Percentiles rank a stretch among this genome's conserved stretches.
phyloP scores from a whole-genome alignment of 192 early-diverging fungal genomes.

The Entomortierella lignicola region DNA sequence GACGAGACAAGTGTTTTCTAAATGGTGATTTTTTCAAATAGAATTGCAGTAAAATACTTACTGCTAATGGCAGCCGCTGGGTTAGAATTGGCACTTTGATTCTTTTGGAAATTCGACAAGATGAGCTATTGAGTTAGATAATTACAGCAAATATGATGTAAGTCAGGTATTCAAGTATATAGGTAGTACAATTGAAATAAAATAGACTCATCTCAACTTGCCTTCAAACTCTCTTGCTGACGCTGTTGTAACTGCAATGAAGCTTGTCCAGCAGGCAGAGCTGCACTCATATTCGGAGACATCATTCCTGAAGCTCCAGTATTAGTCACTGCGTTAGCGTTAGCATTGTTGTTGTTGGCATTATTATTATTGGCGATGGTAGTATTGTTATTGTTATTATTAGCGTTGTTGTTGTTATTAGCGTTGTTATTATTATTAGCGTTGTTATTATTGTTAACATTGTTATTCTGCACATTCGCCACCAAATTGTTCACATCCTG shows the following conservation, averaged over 20 bases:
- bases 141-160: too few relatives aligned
- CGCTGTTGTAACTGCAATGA: slow-evolving; percentile 5
- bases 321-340: slow-evolving; percentile 2
- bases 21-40: too few relatives aligned
- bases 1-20: neutral
- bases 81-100: slow-evolving; percentile 3
- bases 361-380: too few relatives aligned
- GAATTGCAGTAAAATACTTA: slow-evolving; percentile 13
- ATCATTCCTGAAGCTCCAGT: slow-evolving; percentile 36
- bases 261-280: slow-evolving; percentile 1
- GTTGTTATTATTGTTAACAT: slow-evolving; percentile 1
- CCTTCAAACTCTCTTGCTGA: slow-evolving; percentile 33
- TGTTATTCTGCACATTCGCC: slow-evolving; percentile 2
- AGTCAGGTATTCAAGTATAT: too few relatives aligned
- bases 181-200: neutral
- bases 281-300: slow-evolving; percentile 41
- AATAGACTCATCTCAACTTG: neutral
- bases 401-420: slow-evolving; percentile 5
- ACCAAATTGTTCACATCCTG: slow-evolving; percentile 6
- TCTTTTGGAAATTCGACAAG: slow-evolving; percentile 26
- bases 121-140: slow-evolving; percentile 12
- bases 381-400: slow-evolving; percentile 9
- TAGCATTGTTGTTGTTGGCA: neutral
- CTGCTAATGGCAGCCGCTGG: slow-evolving; percentile 14
- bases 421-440: slow-evolving; percentile 8